These are phyloP conservation scores for Chloranthus sessilifolius DNA, from an alignment of 164 flowering plant genomes.

Conservation along the genomic window DNA sequence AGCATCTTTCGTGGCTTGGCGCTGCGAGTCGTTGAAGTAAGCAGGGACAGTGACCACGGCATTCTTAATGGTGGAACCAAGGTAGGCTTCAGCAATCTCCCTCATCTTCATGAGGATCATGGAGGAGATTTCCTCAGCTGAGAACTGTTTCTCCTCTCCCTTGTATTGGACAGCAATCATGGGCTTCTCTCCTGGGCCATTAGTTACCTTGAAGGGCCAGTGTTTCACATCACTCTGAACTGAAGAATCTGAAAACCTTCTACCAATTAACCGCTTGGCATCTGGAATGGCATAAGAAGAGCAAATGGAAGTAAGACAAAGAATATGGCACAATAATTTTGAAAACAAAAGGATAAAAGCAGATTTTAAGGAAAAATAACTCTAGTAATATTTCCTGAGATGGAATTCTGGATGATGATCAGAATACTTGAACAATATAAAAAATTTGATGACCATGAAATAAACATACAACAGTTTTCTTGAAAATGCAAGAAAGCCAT, in stretches of 20 bases:
- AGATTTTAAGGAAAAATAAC: too few species aligned
- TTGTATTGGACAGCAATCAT: conserved; percentile 22
- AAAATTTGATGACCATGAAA: too few species aligned
- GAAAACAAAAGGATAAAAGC: too few species aligned
- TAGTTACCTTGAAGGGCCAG: conserved; percentile 23
- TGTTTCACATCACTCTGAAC: conserved; percentile 21
- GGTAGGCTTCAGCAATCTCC: conserved; percentile 45
- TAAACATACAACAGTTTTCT: conserved; percentile 5
- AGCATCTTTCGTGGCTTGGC: conserved; percentile 47
- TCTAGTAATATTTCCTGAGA: conserved; percentile 7
- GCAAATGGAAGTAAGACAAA: too few species aligned
- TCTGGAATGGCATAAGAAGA: conserved; percentile 25
- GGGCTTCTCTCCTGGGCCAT: conserved; percentile 21
- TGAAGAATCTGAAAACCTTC: conserved; percentile 18
- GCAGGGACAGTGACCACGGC: conserved; percentile 46
- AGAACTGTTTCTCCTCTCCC: conserved; percentile 27
- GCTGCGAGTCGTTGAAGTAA: conserved; percentile 40
- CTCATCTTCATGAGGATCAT: conserved; percentile 28
- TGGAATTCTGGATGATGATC: too few species aligned
- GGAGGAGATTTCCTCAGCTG: conserved; percentile 28
- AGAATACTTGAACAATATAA: too few species aligned
- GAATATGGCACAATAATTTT: too few species aligned
- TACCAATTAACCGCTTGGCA: conserved; percentile 26
- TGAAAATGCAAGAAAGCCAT: too few species aligned
- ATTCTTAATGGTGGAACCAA: conserved; percentile 30